Percentiles rank a stretch among this genome's conserved stretches.
phyloP scores from a whole-genome alignment of 345 rosid genomes.

The Eucalyptus cloeziana region DNA sequence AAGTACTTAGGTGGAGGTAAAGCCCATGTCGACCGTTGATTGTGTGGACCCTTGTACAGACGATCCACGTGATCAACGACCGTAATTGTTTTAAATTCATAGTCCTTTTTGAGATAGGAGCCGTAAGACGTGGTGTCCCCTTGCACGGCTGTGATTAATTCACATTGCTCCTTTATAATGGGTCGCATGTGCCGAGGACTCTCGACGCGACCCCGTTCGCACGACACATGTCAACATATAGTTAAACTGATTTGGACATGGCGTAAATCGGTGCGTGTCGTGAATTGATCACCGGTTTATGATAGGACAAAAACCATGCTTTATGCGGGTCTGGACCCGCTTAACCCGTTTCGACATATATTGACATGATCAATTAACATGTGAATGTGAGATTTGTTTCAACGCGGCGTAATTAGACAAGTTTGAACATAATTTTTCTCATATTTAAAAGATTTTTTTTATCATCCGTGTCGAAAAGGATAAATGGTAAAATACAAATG shows the following conservation, averaged over 20 bases:
- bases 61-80: background rate
- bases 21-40: background rate
- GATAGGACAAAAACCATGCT: background rate
- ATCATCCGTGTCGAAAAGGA: background rate
- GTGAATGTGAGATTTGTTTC: background rate
- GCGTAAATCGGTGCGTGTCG: background rate
- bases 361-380: background rate
- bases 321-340: background rate
- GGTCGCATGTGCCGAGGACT: background rate
- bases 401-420: background rate
- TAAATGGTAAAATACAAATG: background rate
- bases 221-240: background rate
- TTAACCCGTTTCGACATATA: background rate
- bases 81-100: background rate
- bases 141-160: background rate
- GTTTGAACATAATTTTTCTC: background rate
- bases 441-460: too few relatives aligned
- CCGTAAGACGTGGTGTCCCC: background rate
- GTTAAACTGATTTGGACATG: background rate
- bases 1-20: background rate
- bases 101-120: background rate
- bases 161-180: background rate
- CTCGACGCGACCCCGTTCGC: background rate
- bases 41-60: background rate
- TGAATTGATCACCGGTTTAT: background rate